Evolutionary conservation across 345 rosid species (phyloP).

Genomic region (Clarkia xantiana): DNA sequence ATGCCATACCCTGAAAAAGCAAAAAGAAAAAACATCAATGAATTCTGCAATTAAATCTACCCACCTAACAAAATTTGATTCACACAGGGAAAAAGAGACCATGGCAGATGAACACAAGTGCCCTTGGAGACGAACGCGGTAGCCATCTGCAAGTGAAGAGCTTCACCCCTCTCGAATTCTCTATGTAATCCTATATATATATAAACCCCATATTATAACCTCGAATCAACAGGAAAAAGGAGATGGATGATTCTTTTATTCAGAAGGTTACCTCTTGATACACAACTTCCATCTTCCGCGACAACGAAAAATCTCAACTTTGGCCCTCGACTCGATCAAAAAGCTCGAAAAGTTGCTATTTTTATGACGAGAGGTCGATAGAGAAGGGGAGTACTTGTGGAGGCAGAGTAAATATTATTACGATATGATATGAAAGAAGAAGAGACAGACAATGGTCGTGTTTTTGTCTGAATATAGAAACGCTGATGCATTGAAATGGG

Average conservation of each 20-base stretch:
- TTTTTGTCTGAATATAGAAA: no score
- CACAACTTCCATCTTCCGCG: background rate
- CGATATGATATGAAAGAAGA: no score
- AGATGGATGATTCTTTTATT: no score
- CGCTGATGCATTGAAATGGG: no score
- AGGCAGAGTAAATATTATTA: no score
- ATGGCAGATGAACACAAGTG: slow-evolving; percentile 89
- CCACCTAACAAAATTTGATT: background rate
- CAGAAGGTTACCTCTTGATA: background rate
- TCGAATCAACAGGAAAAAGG: background rate
- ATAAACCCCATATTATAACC: background rate
- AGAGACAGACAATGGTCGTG: no score
- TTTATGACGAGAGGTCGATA: no score
- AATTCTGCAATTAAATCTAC: background rate
- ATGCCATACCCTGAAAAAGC: slow-evolving; percentile 72
- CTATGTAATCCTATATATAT: slow-evolving; percentile 43
- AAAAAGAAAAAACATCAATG: slow-evolving; percentile 14
- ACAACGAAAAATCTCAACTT: no score
- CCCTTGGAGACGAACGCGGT: slow-evolving; percentile 58
- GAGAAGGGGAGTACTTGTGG: no score
- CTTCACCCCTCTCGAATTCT: slow-evolving; percentile 61
- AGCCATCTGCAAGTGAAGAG: slow-evolving; percentile 82
- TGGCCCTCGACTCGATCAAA: no score
- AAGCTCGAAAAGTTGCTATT: no score
- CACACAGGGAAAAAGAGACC: slow-evolving; percentile 20